Percentiles rank a stretch among this genome's conserved stretches.
Conservation (phyloP, 306 rosid species). For the Lathyrus tuberosus region DNA sequence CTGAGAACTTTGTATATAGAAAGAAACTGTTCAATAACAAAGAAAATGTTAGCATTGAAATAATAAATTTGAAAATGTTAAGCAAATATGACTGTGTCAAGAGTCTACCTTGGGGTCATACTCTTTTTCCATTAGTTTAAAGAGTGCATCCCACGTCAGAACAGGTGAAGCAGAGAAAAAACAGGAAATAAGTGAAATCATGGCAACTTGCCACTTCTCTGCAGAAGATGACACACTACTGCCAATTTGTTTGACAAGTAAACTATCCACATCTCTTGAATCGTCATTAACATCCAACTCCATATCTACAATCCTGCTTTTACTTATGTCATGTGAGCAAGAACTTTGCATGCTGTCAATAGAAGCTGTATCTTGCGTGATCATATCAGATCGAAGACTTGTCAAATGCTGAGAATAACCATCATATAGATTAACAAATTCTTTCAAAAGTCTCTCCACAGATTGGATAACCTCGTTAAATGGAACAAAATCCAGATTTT, state of each 20-base stretch:
- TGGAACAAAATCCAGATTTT: slow-evolving; percentile 48
- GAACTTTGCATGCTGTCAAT: slow-evolving; percentile 47
- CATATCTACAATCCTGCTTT: slow-evolving; percentile 73
- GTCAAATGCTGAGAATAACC: slow-evolving; percentile 54
- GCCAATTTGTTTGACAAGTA: slow-evolving; percentile 45
- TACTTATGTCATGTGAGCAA: slow-evolving; percentile 45
- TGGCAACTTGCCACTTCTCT: slow-evolving; percentile 70
- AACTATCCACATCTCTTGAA: slow-evolving; percentile 63
- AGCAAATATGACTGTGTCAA: slow-evolving; percentile 23
- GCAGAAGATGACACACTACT: slow-evolving; percentile 49
- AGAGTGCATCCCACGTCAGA: slow-evolving; percentile 71
- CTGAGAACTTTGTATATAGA: slow-evolving; percentile 2
- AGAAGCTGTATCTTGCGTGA: slow-evolving; percentile 48
- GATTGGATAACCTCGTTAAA: slow-evolving; percentile 56
- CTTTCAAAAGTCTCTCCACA: slow-evolving; percentile 65
- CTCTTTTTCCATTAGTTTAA: slow-evolving; percentile 66
- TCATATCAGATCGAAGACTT: slow-evolving; percentile 51
- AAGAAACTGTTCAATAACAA: slow-evolving; percentile 9
- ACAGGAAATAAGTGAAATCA: slow-evolving; percentile 63
- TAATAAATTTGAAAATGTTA: slow-evolving; percentile 18
- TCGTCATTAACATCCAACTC: slow-evolving; percentile 79
- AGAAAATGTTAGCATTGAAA: slow-evolving; percentile 13
- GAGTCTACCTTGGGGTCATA: slow-evolving; percentile 64
- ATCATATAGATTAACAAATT: slow-evolving; percentile 64
- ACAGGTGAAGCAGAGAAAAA: slow-evolving; percentile 68